These are phyloP conservation scores for Fusarium circinatum DNA, from an alignment of 2,329 filamentous ascomycete species.

Conservation along the genomic window DNA sequence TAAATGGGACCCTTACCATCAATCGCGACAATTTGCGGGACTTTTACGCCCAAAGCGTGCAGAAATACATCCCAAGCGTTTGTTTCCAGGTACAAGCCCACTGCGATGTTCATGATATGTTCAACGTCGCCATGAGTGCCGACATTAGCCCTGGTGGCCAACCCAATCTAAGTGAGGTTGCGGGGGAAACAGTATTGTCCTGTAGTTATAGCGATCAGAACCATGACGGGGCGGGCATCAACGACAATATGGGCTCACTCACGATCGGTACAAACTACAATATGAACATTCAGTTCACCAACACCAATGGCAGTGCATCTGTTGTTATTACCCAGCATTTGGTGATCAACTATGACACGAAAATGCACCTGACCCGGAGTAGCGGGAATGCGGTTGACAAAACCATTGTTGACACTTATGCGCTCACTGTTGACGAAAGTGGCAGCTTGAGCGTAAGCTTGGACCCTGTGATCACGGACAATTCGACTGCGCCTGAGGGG, in stretches of 20 bases:
- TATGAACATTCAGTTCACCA: neutral
- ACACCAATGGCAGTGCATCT: rapidly evolving
- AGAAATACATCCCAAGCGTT: neutral
- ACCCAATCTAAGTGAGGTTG: neutral
- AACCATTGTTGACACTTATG: neutral
- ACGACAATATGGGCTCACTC: neutral
- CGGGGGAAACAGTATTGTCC: neutral
- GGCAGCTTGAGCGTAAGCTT: rapidly evolving
- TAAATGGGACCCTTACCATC: neutral
- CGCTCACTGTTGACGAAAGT: neutral
- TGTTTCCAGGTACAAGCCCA: neutral
- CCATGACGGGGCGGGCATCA: neutral
- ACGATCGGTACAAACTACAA: neutral
- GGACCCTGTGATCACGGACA: rapidly evolving
- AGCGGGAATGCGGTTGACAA: neutral
- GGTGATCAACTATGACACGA: rapidly evolving
- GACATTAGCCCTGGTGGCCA: neutral
- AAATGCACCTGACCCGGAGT: rapidly evolving
- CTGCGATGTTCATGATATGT: rapidly evolving
- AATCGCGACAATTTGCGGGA: neutral
- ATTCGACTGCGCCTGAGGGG: neutral
- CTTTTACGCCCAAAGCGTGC: neutral
- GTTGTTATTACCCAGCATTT: neutral
- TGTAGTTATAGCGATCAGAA: neutral
- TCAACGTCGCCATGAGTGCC: neutral